Evolutionary conservation across 2,329 filamentous ascomycete genomes (phyloP).

Genomic region (Teratosphaeria zuluensis): DNA sequence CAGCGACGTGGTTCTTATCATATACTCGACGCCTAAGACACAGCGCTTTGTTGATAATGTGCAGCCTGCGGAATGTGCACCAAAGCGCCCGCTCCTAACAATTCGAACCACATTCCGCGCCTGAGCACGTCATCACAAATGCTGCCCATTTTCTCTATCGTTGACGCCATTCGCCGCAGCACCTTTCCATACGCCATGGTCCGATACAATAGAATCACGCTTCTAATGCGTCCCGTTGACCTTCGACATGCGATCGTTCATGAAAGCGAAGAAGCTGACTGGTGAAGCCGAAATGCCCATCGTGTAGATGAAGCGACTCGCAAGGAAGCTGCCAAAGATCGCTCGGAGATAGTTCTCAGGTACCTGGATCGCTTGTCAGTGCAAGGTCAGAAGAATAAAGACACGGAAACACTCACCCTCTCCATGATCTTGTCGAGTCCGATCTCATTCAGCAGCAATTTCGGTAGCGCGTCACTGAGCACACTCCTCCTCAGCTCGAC

Average conservation of each 20-base stretch:
- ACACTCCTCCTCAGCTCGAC: conserved; percentile 67
- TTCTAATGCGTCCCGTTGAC: conserved; percentile 6
- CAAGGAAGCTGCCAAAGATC: conserved; percentile 93
- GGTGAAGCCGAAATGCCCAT: conserved; percentile 88
- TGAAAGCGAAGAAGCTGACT: conserved; percentile 96
- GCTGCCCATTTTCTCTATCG: background rate
- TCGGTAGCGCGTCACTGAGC: conserved; percentile 74
- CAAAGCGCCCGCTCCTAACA: background rate
- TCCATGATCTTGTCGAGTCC: conserved; percentile 78
- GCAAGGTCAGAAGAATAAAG: background rate
- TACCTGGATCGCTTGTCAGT: conserved; percentile 43
- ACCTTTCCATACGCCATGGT: background rate
- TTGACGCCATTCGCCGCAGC: background rate
- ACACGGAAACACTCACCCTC: conserved; percentile 46
- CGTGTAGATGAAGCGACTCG: conserved; percentile 91
- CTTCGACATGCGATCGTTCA: conserved; percentile 40
- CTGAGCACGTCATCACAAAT: background rate
- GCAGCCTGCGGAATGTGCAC: background rate
- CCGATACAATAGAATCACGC: background rate
- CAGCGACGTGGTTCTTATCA: background rate
- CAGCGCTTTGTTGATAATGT: background rate
- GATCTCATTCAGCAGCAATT: conserved; percentile 76
- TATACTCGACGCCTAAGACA: background rate
- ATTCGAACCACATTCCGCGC: background rate
- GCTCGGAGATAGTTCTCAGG: conserved; percentile 85